These are phyloP conservation scores for Telfairia occidentalis DNA, from an alignment of 331 rosid genomes.

Conservation along the genomic window DNA sequence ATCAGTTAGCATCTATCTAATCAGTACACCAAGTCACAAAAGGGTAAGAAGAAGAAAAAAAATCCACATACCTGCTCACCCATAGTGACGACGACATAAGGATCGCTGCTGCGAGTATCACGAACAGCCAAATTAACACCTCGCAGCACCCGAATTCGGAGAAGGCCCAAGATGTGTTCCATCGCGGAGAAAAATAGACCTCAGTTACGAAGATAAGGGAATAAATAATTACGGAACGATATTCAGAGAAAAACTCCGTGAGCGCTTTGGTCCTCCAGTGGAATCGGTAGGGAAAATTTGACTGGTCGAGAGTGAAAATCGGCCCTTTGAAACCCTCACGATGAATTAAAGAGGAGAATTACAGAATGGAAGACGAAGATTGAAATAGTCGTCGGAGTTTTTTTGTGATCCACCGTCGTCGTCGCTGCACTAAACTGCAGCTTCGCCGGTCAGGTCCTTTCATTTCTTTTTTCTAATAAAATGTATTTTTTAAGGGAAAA, in stretches of 20 bases:
- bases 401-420: not conserved
- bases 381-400: not conserved
- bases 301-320: not conserved
- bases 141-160: conserved; percentile 52
- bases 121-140: conserved; percentile 52
- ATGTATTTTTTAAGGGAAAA: too few relatives aligned
- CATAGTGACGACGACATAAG: conserved; percentile 49
- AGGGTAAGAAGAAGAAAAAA: not conserved
- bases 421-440: not conserved
- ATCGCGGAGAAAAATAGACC: not conserved
- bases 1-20: not conserved
- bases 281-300: not conserved
- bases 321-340: not conserved
- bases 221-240: not conserved
- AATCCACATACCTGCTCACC: conserved; percentile 25
- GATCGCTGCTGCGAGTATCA: conserved; percentile 53
- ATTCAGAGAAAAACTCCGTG: not conserved
- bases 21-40: too few relatives aligned
- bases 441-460: not conserved
- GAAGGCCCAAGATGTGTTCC: conserved; percentile 38
- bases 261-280: too few relatives aligned
- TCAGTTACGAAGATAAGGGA: not conserved
- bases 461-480: not conserved
- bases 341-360: not conserved
- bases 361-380: not conserved